Evolutionary conservation across 2,329 filamentous ascomycete species (phyloP), one percentile per base, ranked within the genome.

Genomic region (Mariannaea elegans): DNA sequence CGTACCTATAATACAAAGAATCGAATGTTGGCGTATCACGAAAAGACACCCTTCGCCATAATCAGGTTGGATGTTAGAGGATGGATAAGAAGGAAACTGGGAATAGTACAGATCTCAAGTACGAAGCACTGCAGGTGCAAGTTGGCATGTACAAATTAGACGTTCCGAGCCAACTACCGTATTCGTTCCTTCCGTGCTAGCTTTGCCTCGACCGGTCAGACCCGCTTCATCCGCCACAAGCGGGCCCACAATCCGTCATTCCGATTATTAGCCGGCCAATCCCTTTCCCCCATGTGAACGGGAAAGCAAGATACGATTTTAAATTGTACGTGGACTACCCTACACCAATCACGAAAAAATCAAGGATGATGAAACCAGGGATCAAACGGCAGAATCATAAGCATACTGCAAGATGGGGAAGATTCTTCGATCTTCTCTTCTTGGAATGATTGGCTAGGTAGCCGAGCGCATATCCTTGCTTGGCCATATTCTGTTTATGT

Each of bases 1-100:
- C 68, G 16, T 67, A 71, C 68, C 63, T 70, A 71, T 62, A 65
- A 68, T 70, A 66, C 64, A 68, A 59, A 60, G 56, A 69, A 67
- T 63, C 56, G 42, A 59, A 53, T 46, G 49, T 41, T 51, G 49
- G 59, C 31, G 57, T 51, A 58, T 58, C 29, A 66, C 49, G 41
- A 53, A 60, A 65, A 62, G 47, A 45, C 47, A 62, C 44, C 34
- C 45, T 60, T 63, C 52, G 65, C 68, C 69, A 71, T 71, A 54
- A 46, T 66, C 47, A 48, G 34, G 52, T 57, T 44, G 44, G 34
- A 18, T 21, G 45, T 53, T 44, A 34, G 21, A 49, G 46, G 61
- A n/a, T 67, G 59, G 42, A 63, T 62, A 64, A 61, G 62, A 57
- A 66, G 62, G 59, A 49, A 69, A 65, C 59, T 54, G 61, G 62